Percentiles rank a stretch among this genome's conserved stretches.
Evolutionary conservation across 331 rosid species (phyloP).

Genomic region (Malus hybrid): DNA sequence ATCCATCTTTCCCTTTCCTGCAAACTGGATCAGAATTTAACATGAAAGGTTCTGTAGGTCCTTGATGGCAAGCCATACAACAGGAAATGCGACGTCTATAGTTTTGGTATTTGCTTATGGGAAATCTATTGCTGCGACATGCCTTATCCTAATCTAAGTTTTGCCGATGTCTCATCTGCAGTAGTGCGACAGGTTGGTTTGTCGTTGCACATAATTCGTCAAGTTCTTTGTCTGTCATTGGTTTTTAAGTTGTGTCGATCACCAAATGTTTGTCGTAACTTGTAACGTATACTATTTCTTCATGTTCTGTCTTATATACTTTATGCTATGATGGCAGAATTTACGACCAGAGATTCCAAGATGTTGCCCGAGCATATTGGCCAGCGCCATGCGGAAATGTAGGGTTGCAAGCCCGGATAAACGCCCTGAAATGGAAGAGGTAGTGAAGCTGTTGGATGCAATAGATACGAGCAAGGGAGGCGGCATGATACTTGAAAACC

Average conservation of each 20-base stretch:
- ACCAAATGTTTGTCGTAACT: neutral
- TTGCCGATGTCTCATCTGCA: constrained; percentile 38
- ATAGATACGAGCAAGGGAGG: constrained; percentile 55
- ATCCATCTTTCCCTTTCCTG: neutral
- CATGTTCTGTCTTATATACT: neutral
- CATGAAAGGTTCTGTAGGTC: constrained; percentile 30
- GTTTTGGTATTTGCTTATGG: constrained; percentile 20
- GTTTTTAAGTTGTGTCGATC: too few species aligned
- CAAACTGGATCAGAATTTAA: neutral
- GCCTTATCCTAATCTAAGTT: constrained; percentile 47
- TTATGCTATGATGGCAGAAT: constrained; percentile 20
- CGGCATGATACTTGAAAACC: constrained; percentile 49
- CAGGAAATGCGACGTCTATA: constrained; percentile 51
- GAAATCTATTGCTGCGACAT: constrained; percentile 55
- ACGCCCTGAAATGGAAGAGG: constrained; percentile 60
- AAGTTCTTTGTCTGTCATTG: neutral
- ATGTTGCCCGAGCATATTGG: constrained; percentile 42
- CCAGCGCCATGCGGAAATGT: constrained; percentile 43
- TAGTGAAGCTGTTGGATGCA: constrained; percentile 43
- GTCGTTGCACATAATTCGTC: neutral
- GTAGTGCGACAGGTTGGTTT: constrained; percentile 41
- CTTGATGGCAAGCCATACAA: constrained; percentile 59
- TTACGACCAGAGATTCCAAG: constrained; percentile 50
- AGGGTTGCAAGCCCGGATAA: constrained; percentile 47
- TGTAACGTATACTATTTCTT: neutral